Conservation (phyloP, 2,329 filamentous ascomycete species). For the Fusarium odoratissimum region DNA sequence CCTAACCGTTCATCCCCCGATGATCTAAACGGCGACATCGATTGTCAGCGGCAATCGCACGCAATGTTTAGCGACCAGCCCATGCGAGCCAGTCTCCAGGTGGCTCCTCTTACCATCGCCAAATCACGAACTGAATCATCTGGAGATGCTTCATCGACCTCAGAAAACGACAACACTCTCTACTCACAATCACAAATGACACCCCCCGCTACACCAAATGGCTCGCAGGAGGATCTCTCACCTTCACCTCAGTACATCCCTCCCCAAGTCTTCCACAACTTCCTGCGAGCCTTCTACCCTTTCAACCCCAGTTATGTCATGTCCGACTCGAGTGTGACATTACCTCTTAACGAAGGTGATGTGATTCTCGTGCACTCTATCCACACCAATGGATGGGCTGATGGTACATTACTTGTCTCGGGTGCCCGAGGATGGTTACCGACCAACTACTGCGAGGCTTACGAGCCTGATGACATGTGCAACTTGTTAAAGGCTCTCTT, state of each 20-base stretch:
- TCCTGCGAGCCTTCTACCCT: constrained; percentile 91
- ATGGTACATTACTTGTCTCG: constrained; percentile 88
- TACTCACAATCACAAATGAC: constrained; percentile 74
- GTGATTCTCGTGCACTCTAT: constrained; percentile 95
- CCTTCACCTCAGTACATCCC: constrained; percentile 52
- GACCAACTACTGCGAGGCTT: constrained; percentile 97
- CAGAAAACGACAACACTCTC: constrained; percentile 53
- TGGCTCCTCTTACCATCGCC: constrained; percentile 68
- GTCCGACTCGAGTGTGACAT: constrained; percentile 86
- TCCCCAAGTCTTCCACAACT: constrained; percentile 87
- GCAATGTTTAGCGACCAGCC: constrained; percentile 56
- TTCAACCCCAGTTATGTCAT: constrained; percentile 84
- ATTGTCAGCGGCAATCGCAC: constrained; percentile 47
- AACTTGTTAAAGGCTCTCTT: constrained; percentile 86
- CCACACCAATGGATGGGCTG: constrained; percentile 98
- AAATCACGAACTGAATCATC: constrained; percentile 52
- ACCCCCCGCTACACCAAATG: constrained; percentile 79
- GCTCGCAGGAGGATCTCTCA: constrained; percentile 69
- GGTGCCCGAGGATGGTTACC: constrained; percentile 94
- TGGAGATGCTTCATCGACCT: constrained; percentile 47
- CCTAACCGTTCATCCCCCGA: constrained; percentile 40
- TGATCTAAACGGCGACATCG: constrained; percentile 45
- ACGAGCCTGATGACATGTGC: constrained; percentile 88
- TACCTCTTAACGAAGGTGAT: constrained; percentile 90
- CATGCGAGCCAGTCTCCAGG: constrained; percentile 68